phyloP scores from a whole-genome alignment of 306 rosid genomes.

The Begonia fuchsioides region DNA sequence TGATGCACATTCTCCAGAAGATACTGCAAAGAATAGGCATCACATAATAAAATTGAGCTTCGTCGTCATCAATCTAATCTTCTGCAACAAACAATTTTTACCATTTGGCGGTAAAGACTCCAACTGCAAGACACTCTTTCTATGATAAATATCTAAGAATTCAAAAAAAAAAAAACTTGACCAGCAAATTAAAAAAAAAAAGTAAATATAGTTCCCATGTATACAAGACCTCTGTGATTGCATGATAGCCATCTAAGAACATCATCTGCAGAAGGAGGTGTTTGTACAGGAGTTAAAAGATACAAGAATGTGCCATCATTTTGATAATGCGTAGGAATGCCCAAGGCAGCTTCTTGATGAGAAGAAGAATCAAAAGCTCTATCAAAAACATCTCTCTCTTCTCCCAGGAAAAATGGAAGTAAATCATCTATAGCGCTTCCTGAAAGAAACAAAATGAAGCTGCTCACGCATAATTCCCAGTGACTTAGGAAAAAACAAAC shows the following conservation, averaged over 20 bases:
- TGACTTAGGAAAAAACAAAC: not conserved
- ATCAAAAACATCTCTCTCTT: slow-evolving; percentile 20
- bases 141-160: slow-evolving; percentile 13
- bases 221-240: slow-evolving; percentile 36
- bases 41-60: slow-evolving; percentile 2
- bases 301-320: slow-evolving; percentile 66
- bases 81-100: not conserved
- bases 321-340: slow-evolving; percentile 48
- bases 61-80: not conserved
- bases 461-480: slow-evolving; percentile 1
- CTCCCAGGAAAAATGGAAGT: slow-evolving; percentile 36
- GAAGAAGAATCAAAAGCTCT: slow-evolving; percentile 12
- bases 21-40: slow-evolving; percentile 9
- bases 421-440: slow-evolving; percentile 38
- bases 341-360: slow-evolving; percentile 22
- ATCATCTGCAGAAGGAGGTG: slow-evolving; percentile 55
- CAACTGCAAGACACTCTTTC: slow-evolving; percentile 7
- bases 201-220: slow-evolving; percentile 9
- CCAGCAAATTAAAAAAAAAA: slow-evolving; percentile 2
- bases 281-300: slow-evolving; percentile 46
- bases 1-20: slow-evolving; percentile 17
- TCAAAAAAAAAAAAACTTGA: slow-evolving; percentile 5
- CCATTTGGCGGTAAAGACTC: slow-evolving; percentile 14
- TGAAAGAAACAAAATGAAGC: slow-evolving; percentile 10
- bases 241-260: slow-evolving; percentile 53